Percentiles rank a stretch among this genome's conserved stretches.
Evolutionary conservation across 208 protist genomes (phyloP).

Genomic region (Angomonas deanei): DNA sequence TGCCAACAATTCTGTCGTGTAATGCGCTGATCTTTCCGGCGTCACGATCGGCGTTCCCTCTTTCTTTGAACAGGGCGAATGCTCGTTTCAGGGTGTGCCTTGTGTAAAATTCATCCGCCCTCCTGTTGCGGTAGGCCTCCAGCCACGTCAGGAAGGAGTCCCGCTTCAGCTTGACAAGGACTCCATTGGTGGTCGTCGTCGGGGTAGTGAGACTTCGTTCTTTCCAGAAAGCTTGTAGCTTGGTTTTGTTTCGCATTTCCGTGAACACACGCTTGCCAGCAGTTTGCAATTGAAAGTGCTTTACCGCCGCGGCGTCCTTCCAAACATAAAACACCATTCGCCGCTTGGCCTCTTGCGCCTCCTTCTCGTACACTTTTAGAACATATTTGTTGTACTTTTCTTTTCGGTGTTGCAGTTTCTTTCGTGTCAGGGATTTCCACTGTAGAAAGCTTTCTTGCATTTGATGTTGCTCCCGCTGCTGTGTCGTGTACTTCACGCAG

Average conservation of each 20-base stretch:
- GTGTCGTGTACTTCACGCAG: neutral
- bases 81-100: neutral
- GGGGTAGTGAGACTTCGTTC: no score
- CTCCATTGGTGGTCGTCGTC: no score
- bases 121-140: neutral
- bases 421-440: neutral
- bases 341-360: slow-evolving; percentile 15
- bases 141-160: neutral
- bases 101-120: neutral
- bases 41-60: no score
- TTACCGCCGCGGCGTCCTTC: slow-evolving; percentile 9
- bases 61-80: no score
- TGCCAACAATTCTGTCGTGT: no score
- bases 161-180: no score
- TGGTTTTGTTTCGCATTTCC: neutral
- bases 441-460: neutral
- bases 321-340: slow-evolving; percentile 11
- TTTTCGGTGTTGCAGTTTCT: neutral
- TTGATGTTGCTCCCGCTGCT: neutral
- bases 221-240: neutral
- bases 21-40: no score
- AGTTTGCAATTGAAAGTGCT: slow-evolving; percentile 9
- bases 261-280: slow-evolving; percentile 6
- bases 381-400: slow-evolving; percentile 5
- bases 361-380: slow-evolving; percentile 21